Conservation (phyloP, 495 filamentous ascomycete genomes). For the Neurospora sublineolata region DNA sequence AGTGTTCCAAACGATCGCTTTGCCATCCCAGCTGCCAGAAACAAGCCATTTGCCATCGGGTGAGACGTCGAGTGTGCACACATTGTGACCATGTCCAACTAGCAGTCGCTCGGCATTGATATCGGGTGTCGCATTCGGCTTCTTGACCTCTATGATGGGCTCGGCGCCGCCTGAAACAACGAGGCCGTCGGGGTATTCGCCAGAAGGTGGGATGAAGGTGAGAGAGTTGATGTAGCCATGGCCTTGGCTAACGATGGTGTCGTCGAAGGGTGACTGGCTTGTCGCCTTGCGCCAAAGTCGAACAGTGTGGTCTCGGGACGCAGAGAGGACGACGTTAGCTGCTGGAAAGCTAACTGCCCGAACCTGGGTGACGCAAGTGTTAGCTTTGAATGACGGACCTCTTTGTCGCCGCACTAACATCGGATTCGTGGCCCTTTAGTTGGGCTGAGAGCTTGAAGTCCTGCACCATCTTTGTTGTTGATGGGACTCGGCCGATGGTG, state of each 20-base stretch:
- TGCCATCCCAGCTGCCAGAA: slow-evolving; percentile 91
- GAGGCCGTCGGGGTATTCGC: slow-evolving; percentile 63
- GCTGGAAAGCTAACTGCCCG: slow-evolving; percentile 73
- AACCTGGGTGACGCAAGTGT: slow-evolving; percentile 46
- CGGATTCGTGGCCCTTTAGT: slow-evolving; percentile 67
- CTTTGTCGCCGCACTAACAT: slow-evolving; percentile 45
- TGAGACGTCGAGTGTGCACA: slow-evolving; percentile 74
- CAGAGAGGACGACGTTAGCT: slow-evolving; percentile 62
- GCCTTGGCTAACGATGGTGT: slow-evolving; percentile 61
- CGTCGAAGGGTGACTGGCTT: slow-evolving; percentile 62
- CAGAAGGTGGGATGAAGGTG: slow-evolving; percentile 61
- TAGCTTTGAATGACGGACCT: slow-evolving; percentile 7
- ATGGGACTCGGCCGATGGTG: background rate
- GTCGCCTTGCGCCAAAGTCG: slow-evolving; percentile 62
- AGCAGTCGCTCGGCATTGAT: slow-evolving; percentile 78
- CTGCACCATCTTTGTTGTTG: slow-evolving; percentile 22
- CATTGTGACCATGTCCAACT: slow-evolving; percentile 73
- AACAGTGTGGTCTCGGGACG: slow-evolving; percentile 84
- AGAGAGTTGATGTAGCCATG: slow-evolving; percentile 76
- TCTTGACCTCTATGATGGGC: slow-evolving; percentile 81
- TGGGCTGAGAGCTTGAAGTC: slow-evolving; percentile 75
- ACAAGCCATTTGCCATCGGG: slow-evolving; percentile 60
- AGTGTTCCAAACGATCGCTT: slow-evolving; percentile 65
- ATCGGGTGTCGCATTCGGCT: slow-evolving; percentile 44
- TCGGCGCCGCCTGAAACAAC: slow-evolving; percentile 82